Evolutionary conservation across 306 rosid genomes (phyloP), one percentile per base, ranked within the genome.

Genomic region (Vigna mungo): DNA sequence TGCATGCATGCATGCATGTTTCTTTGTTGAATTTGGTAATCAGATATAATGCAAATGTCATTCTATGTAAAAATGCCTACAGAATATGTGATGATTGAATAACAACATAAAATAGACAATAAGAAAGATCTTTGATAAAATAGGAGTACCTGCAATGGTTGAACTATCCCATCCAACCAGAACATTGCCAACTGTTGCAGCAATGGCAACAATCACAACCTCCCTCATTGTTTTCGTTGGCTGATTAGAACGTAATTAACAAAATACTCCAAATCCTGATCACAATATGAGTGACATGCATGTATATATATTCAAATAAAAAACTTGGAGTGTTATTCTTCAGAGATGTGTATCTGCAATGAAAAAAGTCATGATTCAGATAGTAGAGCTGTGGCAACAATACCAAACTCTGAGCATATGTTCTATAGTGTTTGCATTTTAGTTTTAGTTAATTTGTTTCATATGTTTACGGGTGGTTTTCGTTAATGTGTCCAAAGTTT

Each of bases 101-200:
- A 11, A 44, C 15, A 44, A 41, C 9, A 12, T 44, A 12, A 44
- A 12, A 44, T 11, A 44, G 5, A 44, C 49, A 41, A 39, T 1
- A 9, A 41, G 41, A 6, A 36, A 9, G 14, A 44, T 11, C 0
- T 44, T 44, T 13, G 13, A 44, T 44, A 60, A 32, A 62, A 15
- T 32, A 8, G 3, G 21, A 12, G 39, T 0, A 95, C 99, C 97
- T 67, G 97, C 97, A 36, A 95, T 87, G 53, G 97, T 89, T 16
- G 99, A 94, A 89, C 93, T 90, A 80, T 95, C 99, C 99, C 99
- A 95, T 82, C 99, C 99, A 63, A 88, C 87, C 52, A 95, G 68
- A 43, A 95, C 43, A 77, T 86, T 92, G 39, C 99, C 99, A 36
- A 95, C 82, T 16, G 99, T 94, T 68, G 99, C 92, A 76, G 92